Conservation (phyloP, 306 rosid genomes). For the Prunus salicina region DNA sequence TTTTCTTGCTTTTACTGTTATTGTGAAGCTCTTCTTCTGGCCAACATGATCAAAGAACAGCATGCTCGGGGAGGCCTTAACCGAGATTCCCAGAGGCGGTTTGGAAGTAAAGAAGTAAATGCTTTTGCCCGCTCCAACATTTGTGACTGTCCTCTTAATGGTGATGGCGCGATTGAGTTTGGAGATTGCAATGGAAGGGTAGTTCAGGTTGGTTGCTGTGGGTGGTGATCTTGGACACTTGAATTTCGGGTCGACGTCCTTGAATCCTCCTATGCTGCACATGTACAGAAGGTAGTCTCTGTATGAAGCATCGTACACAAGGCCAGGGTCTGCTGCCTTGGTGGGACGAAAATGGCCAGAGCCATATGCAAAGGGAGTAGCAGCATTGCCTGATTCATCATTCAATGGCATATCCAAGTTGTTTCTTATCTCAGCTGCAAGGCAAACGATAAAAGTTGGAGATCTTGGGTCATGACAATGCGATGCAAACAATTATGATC, state of each 20-base stretch:
- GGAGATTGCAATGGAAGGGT: slow-evolving; percentile 73
- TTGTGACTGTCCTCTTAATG: slow-evolving; percentile 65
- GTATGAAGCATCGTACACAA: slow-evolving; percentile 77
- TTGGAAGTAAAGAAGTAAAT: slow-evolving; percentile 53
- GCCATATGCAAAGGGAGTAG: slow-evolving; percentile 79
- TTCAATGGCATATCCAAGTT: slow-evolving; percentile 54
- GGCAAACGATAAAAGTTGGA: neutral
- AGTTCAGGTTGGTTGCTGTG: slow-evolving; percentile 55
- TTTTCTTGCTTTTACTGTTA: slow-evolving; percentile 45
- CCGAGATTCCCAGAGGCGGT: slow-evolving; percentile 48
- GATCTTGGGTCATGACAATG: no score
- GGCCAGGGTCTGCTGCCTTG: slow-evolving; percentile 76
- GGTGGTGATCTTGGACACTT: slow-evolving; percentile 46
- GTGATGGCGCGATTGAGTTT: slow-evolving; percentile 42
- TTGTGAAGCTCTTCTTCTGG: slow-evolving; percentile 51
- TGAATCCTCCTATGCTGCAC: slow-evolving; percentile 45
- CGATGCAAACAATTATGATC: neutral
- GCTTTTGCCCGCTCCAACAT: slow-evolving; percentile 55
- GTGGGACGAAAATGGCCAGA: slow-evolving; percentile 77
- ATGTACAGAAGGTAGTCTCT: slow-evolving; percentile 63
- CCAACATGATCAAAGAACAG: slow-evolving; percentile 55
- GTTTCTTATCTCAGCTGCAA: slow-evolving; percentile 57
- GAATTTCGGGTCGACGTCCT: slow-evolving; percentile 23
- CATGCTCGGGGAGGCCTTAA: slow-evolving; percentile 55
- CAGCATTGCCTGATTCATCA: slow-evolving; percentile 51